Conservation (phyloP, 2,329 filamentous ascomycete species). For the Coniochaeta ligniaria region DNA sequence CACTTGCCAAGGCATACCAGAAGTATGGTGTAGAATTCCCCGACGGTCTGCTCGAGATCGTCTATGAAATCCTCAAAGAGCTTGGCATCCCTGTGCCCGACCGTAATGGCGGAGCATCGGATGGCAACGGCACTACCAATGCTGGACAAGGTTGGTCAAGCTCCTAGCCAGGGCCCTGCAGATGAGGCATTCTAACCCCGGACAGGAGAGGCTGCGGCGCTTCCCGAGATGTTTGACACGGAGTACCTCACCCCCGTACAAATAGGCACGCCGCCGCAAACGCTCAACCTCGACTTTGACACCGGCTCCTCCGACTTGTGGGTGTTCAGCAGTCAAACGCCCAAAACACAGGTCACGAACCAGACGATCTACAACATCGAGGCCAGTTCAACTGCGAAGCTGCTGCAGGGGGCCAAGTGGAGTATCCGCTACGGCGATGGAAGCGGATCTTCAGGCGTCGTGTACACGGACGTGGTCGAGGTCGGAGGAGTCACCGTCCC, state of each 20-base stretch:
- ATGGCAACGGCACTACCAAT: slow-evolving; percentile 3
- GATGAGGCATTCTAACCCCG: slow-evolving; percentile 9
- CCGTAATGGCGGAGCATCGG: neutral
- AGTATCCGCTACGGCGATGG: slow-evolving; percentile 58
- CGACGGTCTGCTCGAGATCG: slow-evolving; percentile 21
- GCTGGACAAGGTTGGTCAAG: slow-evolving; percentile 8
- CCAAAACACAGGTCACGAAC: slow-evolving; percentile 35
- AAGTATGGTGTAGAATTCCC: slow-evolving; percentile 29
- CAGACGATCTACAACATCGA: slow-evolving; percentile 50
- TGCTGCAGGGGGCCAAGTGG: slow-evolving; percentile 38
- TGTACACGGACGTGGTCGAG: slow-evolving; percentile 56
- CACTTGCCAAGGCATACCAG: slow-evolving; percentile 29
- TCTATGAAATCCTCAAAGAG: slow-evolving; percentile 25
- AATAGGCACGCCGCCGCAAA: slow-evolving; percentile 45
- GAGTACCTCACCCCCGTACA: slow-evolving; percentile 52
- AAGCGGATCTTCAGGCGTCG: slow-evolving; percentile 51
- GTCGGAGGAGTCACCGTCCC: slow-evolving; percentile 53
- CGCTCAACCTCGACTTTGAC: slow-evolving; percentile 58
- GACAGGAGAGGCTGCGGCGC: slow-evolving; percentile 29
- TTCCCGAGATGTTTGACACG: slow-evolving; percentile 37
- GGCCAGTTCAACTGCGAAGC: slow-evolving; percentile 30
- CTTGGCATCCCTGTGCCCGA: slow-evolving; percentile 18
- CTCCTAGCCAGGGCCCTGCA: neutral
- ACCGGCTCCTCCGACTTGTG: slow-evolving; percentile 64
- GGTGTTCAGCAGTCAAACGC: slow-evolving; percentile 54